Evolutionary conservation across 495 filamentous ascomycete species (phyloP), one percentile per base, ranked within the genome.

Genomic region (Lineolata rhizophorae): DNA sequence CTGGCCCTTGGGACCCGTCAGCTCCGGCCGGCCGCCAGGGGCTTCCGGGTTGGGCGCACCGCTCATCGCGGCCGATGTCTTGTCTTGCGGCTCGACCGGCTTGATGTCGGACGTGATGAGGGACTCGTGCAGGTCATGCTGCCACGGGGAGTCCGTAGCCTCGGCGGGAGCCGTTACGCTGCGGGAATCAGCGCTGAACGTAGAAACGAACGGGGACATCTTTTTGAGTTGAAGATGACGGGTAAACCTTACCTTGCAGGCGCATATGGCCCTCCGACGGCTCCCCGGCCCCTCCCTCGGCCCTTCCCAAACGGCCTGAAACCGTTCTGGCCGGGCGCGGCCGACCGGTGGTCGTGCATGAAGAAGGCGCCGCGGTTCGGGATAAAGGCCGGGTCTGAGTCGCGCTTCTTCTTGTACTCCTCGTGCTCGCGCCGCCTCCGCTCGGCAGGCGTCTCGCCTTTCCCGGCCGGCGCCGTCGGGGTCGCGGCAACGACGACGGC

Each of bases 351-450:
- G 49, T 97, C 87, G 52, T 97, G 87, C 60, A 95, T 72, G 59
- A 94, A 97, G 60, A 97, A 97, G 32, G 72, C 75, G 16, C 87
- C 87, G 31, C 90, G 65, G 44, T 90, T 95, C 32, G 87, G 87
- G 20, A 95, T 83, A 51, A 92, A 91, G 19, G 85, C 72, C 27
- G 87, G 87, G 55, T 94, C 81, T 38, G 77, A 72, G 46, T 85
- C 83, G 39, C 78, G 66, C 49, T 76, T 75, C 55, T 78, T 79
- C 49, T 71, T 67, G 51, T 84, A 82, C 44, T 92, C 81, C 27
- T 94, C 85, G 43, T 91, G 77, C 42, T 93, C 85, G 32, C 74
- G 70, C 32, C 79, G 70, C 53, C 75, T 70, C 35, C 63, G 61
- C 29, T 87, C 76, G 34, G 65, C 62, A 22, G 65, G 50, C 12